Conservation (phyloP, 2,329 filamentous ascomycete species). For the Fusarium sterilihyphosum region DNA sequence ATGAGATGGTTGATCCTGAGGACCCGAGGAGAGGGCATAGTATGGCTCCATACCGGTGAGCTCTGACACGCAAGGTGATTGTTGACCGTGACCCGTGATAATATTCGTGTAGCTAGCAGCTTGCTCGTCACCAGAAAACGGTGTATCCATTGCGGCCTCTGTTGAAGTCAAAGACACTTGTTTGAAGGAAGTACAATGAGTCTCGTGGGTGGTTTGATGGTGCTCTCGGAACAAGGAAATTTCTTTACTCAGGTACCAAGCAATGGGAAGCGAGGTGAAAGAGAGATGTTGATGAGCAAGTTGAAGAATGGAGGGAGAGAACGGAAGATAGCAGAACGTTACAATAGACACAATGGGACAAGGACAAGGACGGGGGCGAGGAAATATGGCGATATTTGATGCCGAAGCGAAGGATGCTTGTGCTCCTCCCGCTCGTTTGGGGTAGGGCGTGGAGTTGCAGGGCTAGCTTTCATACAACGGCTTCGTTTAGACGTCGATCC, state of each 20-base stretch:
- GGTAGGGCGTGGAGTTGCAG: constrained; percentile 31
- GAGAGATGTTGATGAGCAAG: constrained; percentile 19
- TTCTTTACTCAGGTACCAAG: constrained; percentile 31
- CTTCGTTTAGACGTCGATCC: constrained; percentile 34
- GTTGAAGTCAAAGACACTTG: constrained; percentile 24
- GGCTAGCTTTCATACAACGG: constrained; percentile 32
- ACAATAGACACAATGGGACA: constrained; percentile 44
- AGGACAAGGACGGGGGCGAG: constrained; percentile 37
- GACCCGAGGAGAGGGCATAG: constrained; percentile 36
- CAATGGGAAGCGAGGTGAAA: constrained; percentile 27
- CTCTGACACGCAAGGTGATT: constrained; percentile 43
- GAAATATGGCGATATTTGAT: constrained; percentile 41
- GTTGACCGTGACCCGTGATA: constrained; percentile 41
- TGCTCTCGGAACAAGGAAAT: constrained; percentile 27
- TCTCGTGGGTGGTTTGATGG: constrained; percentile 35
- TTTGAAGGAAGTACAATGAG: constrained; percentile 34
- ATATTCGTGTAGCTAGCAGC: constrained; percentile 48
- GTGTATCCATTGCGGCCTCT: constrained; percentile 42
- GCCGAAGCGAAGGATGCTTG: constrained; percentile 38
- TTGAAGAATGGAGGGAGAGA: constrained; percentile 20
- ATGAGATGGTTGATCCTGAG: constrained; percentile 35
- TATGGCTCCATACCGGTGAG: constrained; percentile 41
- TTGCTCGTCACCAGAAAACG: constrained; percentile 43
- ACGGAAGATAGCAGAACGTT: constrained; percentile 35
- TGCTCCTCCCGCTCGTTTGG: constrained; percentile 39